Base-by-base conservation (phyloP, 495 filamentous ascomycete species). In the Penicillium lagena region DNA sequence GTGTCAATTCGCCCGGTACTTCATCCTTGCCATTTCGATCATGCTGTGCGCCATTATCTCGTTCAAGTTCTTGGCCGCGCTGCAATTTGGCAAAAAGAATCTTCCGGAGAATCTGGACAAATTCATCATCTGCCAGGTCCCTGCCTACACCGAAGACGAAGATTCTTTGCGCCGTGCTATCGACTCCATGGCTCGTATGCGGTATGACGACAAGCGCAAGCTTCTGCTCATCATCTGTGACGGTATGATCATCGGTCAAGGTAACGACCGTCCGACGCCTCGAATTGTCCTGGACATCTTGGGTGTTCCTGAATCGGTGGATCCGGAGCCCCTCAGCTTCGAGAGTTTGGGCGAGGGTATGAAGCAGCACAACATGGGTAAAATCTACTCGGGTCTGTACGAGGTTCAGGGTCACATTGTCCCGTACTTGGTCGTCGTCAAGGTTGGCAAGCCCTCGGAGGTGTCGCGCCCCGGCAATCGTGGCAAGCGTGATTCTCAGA, bases 291-390 rank as follows among this genome's bases (percentile, higher is more conserved):
- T 99, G 41, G 93, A 99, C 55, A 97, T 99, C 63, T 70, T 99
- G 15, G 93, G 94, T 52, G 93, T 99, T 12, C 82, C 89, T 12
- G 90, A 96, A 49, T 85, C 81, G 12, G 84, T 96, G 3, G 93
- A 99, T 58, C 93, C 93, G n/a, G 90, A 96, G 62, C 90, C 93
- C 3, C 75, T 99, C 38, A 95, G 89, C 76, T 99, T 97, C 58
- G 91, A 99, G 62, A 93, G 87, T 60, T 74, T 99, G 36, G 93
- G 93, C 40, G 91, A 97, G 67, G 94, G 93, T 54, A 82, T 86
- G 72, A 95, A 90, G 64, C 93, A 95, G 64, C 94, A 96, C 73
- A 99, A 99, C 62, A 96, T 96, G 90, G 94, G 85, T 56, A 99
- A 99, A 62, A 80, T 96, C 39, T 99, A 97, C 71, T 96, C 91